phyloP scores from a whole-genome alignment of 2,329 filamentous ascomycete genomes.

The Epichloe elymi region DNA sequence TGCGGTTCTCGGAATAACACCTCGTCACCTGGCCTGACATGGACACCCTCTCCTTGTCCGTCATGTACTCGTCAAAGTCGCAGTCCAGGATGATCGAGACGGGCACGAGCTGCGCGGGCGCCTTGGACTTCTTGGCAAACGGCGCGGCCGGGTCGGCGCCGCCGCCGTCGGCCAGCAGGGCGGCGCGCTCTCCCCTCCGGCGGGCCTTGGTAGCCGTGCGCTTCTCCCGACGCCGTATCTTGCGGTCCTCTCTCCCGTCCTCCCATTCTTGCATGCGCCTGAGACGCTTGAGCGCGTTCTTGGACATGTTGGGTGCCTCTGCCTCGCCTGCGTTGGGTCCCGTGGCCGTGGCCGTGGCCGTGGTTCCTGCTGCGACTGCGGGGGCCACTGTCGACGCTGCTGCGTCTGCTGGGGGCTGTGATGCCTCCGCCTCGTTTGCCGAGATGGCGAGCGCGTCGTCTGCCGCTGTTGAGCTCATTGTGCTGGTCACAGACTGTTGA shows the following conservation, averaged over 20 bases:
- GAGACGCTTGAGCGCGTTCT: conserved; percentile 74
- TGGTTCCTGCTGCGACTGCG: background rate
- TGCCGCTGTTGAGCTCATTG: background rate
- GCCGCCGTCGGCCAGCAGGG: conserved; percentile 34
- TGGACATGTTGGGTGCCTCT: conserved; percentile 44
- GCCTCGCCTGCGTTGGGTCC: background rate
- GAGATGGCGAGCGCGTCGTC: background rate
- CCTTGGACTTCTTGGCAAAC: conserved; percentile 24
- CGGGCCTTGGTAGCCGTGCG: conserved; percentile 32
- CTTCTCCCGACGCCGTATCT: conserved; percentile 40
- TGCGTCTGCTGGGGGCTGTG: background rate
- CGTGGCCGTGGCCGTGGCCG: too few relatives aligned
- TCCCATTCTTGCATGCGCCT: conserved; percentile 65
- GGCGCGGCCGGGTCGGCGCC: conserved; percentile 26
- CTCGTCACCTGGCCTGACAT: conserved; percentile 74
- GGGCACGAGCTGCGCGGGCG: conserved; percentile 45
- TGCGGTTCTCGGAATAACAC: conserved; percentile 78
- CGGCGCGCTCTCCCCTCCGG: conserved; percentile 36
- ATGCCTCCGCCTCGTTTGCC: background rate
- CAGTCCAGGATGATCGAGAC: conserved; percentile 81
- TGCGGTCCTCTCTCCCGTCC: conserved; percentile 48
- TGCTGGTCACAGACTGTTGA: background rate
- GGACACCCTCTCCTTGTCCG: conserved; percentile 71
- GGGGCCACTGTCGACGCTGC: background rate
- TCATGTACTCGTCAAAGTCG: conserved; percentile 83